A percentile compares a stretch with the other conserved stretches of the same genome.
Conservation (phyloP, 148 eudicot genomes). For the Rhododendron ovatum region DNA sequence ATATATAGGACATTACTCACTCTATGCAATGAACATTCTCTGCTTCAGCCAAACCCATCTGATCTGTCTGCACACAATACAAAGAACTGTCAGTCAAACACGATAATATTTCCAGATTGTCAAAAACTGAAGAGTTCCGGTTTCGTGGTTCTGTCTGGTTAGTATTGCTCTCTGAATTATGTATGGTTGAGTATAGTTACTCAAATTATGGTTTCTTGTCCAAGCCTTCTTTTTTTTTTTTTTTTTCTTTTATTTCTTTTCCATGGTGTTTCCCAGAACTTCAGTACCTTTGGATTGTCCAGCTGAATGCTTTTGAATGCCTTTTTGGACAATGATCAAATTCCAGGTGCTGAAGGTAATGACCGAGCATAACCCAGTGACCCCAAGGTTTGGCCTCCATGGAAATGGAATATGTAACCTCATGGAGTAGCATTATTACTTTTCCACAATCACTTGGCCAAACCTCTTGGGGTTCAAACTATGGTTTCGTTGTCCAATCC, state of each 20-base stretch:
- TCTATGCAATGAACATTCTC: neutral
- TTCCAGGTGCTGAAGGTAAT: too few relatives aligned
- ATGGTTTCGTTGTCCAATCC: neutral
- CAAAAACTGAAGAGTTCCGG: neutral
- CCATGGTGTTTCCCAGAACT: neutral
- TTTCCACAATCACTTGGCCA: too few relatives aligned
- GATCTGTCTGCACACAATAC: neutral
- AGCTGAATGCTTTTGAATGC: neutral
- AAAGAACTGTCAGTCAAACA: neutral
- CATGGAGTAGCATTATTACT: too few relatives aligned
- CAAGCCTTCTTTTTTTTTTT: neutral
- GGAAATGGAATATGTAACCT: too few relatives aligned
- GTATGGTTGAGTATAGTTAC: neutral
- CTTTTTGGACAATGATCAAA: neutral
- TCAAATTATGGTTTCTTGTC: neutral
- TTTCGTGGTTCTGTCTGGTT: neutral
- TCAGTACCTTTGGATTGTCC: neutral
- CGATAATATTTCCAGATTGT: neutral
- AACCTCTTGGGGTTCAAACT: neutral
- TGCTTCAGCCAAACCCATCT: neutral
- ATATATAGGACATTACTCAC: neutral
- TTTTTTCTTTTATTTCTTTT: neutral
- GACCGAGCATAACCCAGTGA: too few relatives aligned
- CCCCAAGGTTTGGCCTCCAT: too few relatives aligned
- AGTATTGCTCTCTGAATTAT: neutral